Evolutionary conservation across 805 yeast genomes (phyloP), one percentile per base, ranked within the genome.

Genomic region (Zygosaccharomyces rouxii): DNA sequence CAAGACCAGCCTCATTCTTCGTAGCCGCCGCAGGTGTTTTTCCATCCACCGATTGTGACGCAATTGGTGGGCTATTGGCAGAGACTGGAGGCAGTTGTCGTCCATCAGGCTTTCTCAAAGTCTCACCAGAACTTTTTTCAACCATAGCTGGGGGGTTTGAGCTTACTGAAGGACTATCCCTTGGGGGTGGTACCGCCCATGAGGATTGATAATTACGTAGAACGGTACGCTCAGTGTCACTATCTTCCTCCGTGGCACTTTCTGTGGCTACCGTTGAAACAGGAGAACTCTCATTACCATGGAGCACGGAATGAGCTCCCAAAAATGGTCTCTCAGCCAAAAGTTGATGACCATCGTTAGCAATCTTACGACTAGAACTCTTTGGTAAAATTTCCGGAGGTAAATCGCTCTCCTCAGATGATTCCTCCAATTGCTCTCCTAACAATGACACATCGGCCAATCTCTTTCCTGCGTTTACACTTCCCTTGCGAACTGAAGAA

Each of bases 391-490:
- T 19, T 16, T 31, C 44, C 13, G 28, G n/a, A 10, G 35, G 16
- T n/a, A 33, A 21, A 35, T 42, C 49, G 22, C 31, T 31, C 14
- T 42, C 47, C 13, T 49, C 49, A 35, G 35, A 25, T n/a, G 44
- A 11, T 7, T 30, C 44, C 16, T 45, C 31, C 22, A 38, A 33
- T 7, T 21, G 28, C 10, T 29, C 44, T 13, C 38, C 48, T 21
- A 28, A 30, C 16, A 40, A 18, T 22, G 28, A 23, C 33, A 25
- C 33, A 19, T 45, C 44, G 11, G 22, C 28, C 3, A 19, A 11
- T 14, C 7, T 41, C 11, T 19, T 41, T 7, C 10, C 28, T 6
- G 23, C 26, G 18, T 5, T 21, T 5, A 13, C 7, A 19, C 23
- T 29, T 41, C 23, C 44, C 18, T 29, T 41, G 6, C 26, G 35